phyloP scores from a whole-genome alignment of 1,284 basidiomycete genomes.

The Moesziomyces globuligerus region DNA sequence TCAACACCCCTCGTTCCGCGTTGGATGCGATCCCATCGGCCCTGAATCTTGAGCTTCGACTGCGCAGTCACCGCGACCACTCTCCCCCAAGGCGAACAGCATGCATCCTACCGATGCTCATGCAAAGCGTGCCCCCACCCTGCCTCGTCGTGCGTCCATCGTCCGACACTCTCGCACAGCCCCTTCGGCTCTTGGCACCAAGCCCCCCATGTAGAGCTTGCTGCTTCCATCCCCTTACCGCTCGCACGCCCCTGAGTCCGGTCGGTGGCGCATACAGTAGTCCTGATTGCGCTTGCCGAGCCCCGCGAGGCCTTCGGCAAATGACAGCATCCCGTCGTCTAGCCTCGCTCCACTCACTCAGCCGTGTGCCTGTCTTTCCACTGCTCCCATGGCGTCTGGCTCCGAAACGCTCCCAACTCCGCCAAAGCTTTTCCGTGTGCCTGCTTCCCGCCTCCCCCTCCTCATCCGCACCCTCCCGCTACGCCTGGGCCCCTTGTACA shows the following conservation, averaged over 20 bases:
- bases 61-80: no score
- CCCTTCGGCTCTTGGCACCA: constrained; percentile 30
- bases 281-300: constrained; percentile 1
- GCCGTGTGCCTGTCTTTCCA: background rate
- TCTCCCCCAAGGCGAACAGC: no score
- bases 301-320: constrained; percentile 12
- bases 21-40: no score
- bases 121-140: background rate
- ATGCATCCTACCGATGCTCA: no score
- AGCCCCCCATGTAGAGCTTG: constrained; percentile 10
- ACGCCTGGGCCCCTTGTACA: background rate
- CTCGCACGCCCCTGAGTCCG: constrained; percentile 3
- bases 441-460: background rate
- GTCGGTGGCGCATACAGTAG: background rate
- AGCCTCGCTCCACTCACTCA: background rate
- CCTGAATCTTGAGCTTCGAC: no score
- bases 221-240: constrained; percentile 8
- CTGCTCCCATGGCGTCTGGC: constrained; percentile 10
- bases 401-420: constrained; percentile 20
- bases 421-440: constrained; percentile 5
- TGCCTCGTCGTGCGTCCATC: constrained; percentile 9
- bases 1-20: no score
- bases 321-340: constrained; percentile 8
- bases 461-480: background rate
- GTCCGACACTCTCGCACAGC: constrained; percentile 28